phyloP scores from a whole-genome alignment of 805 yeast species.

The Saccharomycopsis synnaedendra region DNA sequence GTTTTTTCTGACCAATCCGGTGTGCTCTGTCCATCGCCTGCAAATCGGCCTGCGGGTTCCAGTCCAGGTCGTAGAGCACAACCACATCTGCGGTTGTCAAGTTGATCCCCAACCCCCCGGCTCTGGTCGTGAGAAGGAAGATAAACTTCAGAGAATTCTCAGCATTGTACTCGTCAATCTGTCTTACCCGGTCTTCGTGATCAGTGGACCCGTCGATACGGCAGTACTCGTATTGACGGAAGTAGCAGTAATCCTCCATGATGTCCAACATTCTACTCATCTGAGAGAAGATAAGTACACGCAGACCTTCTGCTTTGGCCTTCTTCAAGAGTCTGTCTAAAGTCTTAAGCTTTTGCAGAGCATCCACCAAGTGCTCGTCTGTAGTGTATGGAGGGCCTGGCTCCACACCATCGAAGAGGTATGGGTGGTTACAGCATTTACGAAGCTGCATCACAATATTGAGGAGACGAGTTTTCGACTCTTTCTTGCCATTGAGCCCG shows the following conservation, averaged over 20 bases:
- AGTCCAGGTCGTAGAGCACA: conserved; percentile 66
- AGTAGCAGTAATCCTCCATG: conserved; percentile 65
- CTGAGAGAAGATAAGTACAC: conserved; percentile 72
- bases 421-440: conserved; percentile 81
- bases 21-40: conserved; percentile 90
- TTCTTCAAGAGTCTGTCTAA: conserved; percentile 56
- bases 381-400: conserved; percentile 86
- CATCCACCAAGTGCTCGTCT: conserved; percentile 69
- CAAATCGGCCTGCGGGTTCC: conserved; percentile 86
- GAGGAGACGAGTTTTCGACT: conserved; percentile 61
- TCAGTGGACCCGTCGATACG: conserved; percentile 80
- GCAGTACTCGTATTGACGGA: conserved; percentile 60
- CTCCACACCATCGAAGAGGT: conserved; percentile 77
- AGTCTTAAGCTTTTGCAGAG: conserved; percentile 61
- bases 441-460: conserved; percentile 80
- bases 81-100: conserved; percentile 75
- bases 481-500: conserved; percentile 68
- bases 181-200: conserved; percentile 61
- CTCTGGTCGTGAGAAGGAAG: conserved; percentile 73
- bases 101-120: conserved; percentile 85
- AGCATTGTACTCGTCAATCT: conserved; percentile 72
- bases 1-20: conserved; percentile 79
- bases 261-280: conserved; percentile 78
- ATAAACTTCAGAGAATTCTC: conserved; percentile 63
- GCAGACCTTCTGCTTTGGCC: conserved; percentile 55